A percentile compares a stretch with the other conserved stretches of the same genome.
phyloP scores from a whole-genome alignment of 352 stramenopile species.

The Globisporangium camurandrum region DNA sequence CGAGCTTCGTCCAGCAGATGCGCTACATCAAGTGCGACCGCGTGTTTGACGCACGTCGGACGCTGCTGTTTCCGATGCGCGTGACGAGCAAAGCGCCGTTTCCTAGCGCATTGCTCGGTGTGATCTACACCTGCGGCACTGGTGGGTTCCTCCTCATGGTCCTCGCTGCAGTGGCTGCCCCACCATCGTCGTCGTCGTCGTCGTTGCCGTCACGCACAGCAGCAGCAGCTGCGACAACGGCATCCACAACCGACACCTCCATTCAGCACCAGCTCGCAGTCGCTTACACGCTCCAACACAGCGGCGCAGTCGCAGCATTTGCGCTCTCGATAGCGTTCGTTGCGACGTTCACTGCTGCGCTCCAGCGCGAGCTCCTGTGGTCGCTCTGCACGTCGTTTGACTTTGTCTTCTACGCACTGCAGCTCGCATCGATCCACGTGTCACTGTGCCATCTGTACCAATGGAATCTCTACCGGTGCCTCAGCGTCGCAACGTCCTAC shows the following conservation, averaged over 20 bases:
- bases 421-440: conserved; percentile 20
- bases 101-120: neutral
- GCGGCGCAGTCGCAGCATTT: neutral
- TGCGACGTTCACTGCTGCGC: conserved; percentile 11
- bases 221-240: too few relatives aligned
- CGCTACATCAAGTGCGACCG: conserved; percentile 8
- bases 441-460: conserved; percentile 19
- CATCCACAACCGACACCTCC: too few relatives aligned
- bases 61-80: conserved; percentile 2
- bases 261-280: too few relatives aligned
- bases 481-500: conserved; percentile 13
- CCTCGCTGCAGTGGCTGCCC: neutral
- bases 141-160: conserved; percentile 10
- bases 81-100: conserved; percentile 7
- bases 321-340: conserved; percentile 11
- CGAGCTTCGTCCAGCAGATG: conserved; percentile 17
- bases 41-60: conserved; percentile 5
- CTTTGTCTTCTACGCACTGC: conserved; percentile 23
- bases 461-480: conserved; percentile 10
- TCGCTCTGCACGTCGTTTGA: conserved; percentile 30
- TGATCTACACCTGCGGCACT: conserved; percentile 4
- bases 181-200: neutral
- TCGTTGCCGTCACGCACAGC: neutral
- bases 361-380: conserved; percentile 21
- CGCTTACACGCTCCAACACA: neutral